Evolutionary conservation across 2,329 filamentous ascomycete genomes (phyloP), one percentile per base, ranked within the genome.

Genomic region (Myriosclerotinia duriaeana): DNA sequence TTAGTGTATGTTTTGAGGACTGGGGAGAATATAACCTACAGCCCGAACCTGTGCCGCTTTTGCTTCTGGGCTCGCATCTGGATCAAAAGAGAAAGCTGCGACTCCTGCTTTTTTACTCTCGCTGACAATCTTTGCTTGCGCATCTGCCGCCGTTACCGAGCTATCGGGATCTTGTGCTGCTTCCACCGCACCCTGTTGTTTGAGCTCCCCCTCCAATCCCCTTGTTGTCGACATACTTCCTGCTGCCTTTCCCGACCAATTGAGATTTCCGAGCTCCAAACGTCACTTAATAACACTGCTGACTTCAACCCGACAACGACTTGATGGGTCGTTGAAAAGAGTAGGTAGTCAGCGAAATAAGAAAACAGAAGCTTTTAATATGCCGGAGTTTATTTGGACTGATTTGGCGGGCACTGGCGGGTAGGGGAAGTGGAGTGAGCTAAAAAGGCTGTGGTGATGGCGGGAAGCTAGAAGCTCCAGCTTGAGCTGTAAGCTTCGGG

Each of bases 51-150:
- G 91, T 42, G 89, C 89, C 69, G 85, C 89, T 82, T 99, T 99
- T 78, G 96, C 84, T 77, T 93, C 91, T 0, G 89, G 84, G 53
- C 84, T 89, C 53, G 93, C 93, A 81, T 97, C 80, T 0, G 95
- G 92, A 76, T 99, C 85, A 80, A 98, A 99, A 69, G 88, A 86
- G 77, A 91, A 95, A 70, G 92, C 93, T 40, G 89, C 81, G 34
- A 90, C 86, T 53, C 95, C 95, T 15, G 89, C 91, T 74, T 90
- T 89, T 74, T 84, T 87, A 72, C 91, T 92, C 77, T 96, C 88
- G 64, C 91, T 82, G 36, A 96, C 83, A 59, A 97, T 84, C 73
- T 86, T 85, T 72, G 85, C 83, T 79, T 96, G 85, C 42, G 91
- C 91, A 70, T 89, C 87, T 52, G 90, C 85, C 56, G 91, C 82